These are phyloP conservation scores for Gracilaria caudata DNA, from an alignment of 23 red algal species.

Conservation along the genomic window DNA sequence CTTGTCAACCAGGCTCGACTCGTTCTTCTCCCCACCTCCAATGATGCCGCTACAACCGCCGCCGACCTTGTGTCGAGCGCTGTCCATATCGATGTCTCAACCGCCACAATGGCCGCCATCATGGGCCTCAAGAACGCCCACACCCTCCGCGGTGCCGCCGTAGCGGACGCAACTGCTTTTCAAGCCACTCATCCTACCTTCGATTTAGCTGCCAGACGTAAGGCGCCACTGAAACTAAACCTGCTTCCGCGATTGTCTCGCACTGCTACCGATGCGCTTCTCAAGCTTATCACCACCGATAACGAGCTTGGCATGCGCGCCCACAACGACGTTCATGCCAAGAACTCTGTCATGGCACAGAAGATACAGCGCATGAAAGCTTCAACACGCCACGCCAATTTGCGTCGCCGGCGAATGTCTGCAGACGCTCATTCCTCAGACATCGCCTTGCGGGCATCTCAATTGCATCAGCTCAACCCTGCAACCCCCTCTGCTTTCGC, in stretches of 20 bases:
- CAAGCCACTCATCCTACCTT: conserved; percentile 20
- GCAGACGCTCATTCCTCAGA: conserved; percentile 22
- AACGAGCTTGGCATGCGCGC: conserved; percentile 52
- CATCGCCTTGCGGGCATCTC: conserved; percentile 13
- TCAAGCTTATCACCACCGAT: conserved; percentile 57
- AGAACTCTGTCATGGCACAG: conserved; percentile 44
- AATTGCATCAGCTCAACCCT: conserved; percentile 5
- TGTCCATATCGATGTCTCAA: conserved; percentile 56
- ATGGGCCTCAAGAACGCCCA: conserved; percentile 61
- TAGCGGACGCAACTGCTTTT: conserved; percentile 21
- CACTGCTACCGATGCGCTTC: conserved; percentile 44
- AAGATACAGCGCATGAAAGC: conserved; percentile 46
- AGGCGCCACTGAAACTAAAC: conserved; percentile 22
- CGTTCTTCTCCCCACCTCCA: conserved; percentile 49
- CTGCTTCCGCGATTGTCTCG: conserved; percentile 39
- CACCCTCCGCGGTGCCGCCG: conserved; percentile 49
- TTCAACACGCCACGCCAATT: conserved; percentile 28
- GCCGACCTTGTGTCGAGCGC: conserved; percentile 50
- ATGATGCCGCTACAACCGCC: conserved; percentile 44
- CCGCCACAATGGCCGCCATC: conserved; percentile 60
- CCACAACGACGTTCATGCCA: conserved; percentile 34
- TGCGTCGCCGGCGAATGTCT: conserved; percentile 44
- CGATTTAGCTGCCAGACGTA: neutral
- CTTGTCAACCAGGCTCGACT: conserved; percentile 64
- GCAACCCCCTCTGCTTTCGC: neutral